phyloP scores from a whole-genome alignment of 139 green algal species.

The Chlamydomonas asymmetrica region DNA sequence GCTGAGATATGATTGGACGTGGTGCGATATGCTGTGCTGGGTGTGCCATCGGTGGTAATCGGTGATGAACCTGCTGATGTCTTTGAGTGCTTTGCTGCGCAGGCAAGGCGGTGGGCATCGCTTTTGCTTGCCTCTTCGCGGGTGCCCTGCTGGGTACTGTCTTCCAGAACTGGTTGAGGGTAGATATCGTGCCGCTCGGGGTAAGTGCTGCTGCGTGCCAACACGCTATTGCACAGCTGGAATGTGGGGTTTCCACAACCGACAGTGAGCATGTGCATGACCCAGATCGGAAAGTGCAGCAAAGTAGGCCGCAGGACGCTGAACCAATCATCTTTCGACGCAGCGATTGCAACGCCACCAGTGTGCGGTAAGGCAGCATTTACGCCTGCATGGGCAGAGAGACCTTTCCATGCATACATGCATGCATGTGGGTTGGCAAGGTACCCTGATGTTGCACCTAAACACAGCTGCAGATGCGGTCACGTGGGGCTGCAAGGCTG shows the following conservation, averaged over 20 bases:
- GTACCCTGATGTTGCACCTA: too few species aligned
- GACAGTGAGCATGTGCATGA: neutral
- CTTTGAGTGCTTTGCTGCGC: too few species aligned
- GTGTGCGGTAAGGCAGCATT: neutral
- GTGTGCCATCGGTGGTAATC: too few species aligned
- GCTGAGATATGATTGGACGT: neutral
- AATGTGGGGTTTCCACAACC: neutral
- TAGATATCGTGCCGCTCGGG: slow-evolving; percentile 85
- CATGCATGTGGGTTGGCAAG: too few species aligned
- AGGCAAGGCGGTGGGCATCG: slow-evolving; percentile 61
- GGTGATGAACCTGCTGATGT: slow-evolving; percentile 1
- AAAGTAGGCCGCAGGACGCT: neutral
- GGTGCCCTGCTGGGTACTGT: slow-evolving; percentile 68
- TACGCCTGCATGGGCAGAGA: neutral
- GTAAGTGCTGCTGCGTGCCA: slow-evolving; percentile 30
- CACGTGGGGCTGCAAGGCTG: too few species aligned
- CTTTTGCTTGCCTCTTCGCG: slow-evolving; percentile 58
- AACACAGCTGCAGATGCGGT: too few species aligned
- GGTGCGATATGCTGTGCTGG: neutral
- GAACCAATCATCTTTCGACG: neutral
- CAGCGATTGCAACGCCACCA: neutral
- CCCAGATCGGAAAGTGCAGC: neutral
- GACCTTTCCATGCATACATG: too few species aligned
- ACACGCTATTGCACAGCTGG: neutral
- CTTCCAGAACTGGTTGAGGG: slow-evolving; percentile 79